Evolutionary conservation across 1,284 basidiomycete species (phyloP).

Genomic region (Wallemia ichthyophaga): DNA sequence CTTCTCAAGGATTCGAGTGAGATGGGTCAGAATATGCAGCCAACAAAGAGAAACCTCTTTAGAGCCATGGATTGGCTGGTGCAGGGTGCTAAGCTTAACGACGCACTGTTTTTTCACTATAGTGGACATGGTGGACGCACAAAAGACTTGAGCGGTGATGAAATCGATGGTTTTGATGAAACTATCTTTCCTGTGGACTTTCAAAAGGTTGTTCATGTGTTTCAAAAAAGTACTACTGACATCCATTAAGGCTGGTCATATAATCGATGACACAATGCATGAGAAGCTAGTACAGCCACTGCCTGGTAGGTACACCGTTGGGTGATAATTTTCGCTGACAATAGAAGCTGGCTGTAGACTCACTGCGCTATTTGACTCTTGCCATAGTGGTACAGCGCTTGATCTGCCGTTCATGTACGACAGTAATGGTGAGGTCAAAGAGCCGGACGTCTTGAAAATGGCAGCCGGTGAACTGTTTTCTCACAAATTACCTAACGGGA

Average conservation of each 20-base stretch:
- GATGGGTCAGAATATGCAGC: neutral
- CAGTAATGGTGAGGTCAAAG: neutral
- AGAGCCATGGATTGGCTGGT: neutral
- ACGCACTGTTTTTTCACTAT: neutral
- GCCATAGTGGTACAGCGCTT: neutral
- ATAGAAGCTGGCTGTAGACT: neutral
- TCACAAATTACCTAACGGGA: neutral
- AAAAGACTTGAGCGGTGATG: neutral
- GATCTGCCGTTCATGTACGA: neutral
- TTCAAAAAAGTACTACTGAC: neutral
- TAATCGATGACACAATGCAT: neutral
- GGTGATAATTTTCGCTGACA: neutral
- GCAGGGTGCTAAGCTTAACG: neutral
- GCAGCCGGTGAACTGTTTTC: neutral
- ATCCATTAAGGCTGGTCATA: neutral
- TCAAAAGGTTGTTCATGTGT: neutral
- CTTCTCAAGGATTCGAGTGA: neutral
- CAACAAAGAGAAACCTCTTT: neutral
- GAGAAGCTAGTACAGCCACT: neutral
- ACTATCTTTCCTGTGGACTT: neutral
- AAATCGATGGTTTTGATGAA: neutral
- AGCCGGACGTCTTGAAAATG: neutral
- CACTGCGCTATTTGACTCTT: neutral
- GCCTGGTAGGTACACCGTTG: neutral
- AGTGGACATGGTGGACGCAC: neutral